Evolutionary conservation across 495 filamentous ascomycete species (phyloP).

Genomic region (Penicillium subrubescens): DNA sequence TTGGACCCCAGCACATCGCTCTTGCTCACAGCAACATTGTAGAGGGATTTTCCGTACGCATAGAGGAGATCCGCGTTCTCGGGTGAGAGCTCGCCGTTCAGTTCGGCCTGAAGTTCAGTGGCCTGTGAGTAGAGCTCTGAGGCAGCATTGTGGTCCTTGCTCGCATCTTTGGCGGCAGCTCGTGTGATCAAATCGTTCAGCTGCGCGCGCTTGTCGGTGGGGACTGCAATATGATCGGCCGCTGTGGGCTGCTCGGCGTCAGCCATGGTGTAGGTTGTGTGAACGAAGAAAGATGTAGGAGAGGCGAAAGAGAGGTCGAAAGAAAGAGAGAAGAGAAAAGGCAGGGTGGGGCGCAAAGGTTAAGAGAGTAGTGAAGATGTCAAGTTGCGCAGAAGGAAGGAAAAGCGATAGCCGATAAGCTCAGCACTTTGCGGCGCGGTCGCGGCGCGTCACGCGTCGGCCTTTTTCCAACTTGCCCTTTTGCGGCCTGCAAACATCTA

Average conservation of each 20-base stretch:
- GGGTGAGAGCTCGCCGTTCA: conserved; percentile 88
- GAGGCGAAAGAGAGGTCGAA: neutral
- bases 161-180: conserved; percentile 71
- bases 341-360: neutral
- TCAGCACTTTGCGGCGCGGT: conserved; percentile 12
- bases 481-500: neutral
- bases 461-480: conserved; percentile 4
- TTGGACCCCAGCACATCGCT: conserved; percentile 91
- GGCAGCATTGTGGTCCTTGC: conserved; percentile 82
- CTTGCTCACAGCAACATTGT: conserved; percentile 89
- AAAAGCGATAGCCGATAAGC: conserved; percentile 7
- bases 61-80: conserved; percentile 93
- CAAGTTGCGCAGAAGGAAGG: neutral
- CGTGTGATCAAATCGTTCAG: conserved; percentile 53
- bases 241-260: conserved; percentile 18
- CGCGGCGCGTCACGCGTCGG: conserved; percentile 27
- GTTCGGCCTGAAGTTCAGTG: conserved; percentile 82
- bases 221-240: neutral
- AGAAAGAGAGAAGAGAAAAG: neutral
- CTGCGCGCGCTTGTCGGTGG: conserved; percentile 28
- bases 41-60: conserved; percentile 87
- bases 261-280: conserved; percentile 21
- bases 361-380: neutral
- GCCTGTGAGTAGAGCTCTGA: conserved; percentile 87
- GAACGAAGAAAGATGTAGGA: neutral